Evolutionary conservation across 1,139 yeast species (phyloP).

Genomic region (Debaryomyces robertsiae): DNA sequence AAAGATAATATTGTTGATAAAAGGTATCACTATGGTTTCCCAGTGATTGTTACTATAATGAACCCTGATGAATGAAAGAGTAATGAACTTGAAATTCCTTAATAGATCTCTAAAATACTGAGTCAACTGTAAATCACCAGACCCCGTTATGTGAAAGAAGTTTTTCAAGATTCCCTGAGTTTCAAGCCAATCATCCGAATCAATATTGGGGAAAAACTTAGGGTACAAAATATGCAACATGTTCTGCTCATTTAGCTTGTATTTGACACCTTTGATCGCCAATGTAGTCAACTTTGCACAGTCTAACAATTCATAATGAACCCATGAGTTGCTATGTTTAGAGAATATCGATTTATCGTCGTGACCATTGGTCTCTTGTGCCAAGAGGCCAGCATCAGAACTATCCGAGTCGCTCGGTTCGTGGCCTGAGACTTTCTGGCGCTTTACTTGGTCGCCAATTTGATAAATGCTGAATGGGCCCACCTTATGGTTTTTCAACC

Average conservation of each 20-base stretch:
- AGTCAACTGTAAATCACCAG: conserved; percentile 19
- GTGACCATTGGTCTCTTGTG: background rate
- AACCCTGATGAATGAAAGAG: conserved; percentile 30
- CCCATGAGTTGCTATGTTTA: conserved; percentile 32
- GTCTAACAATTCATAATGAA: conserved; percentile 39
- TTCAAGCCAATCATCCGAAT: conserved; percentile 47
- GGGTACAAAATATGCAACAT: conserved; percentile 52
- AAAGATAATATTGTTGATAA: conserved; percentile 31
- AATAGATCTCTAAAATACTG: conserved; percentile 25
- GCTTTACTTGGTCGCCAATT: conserved; percentile 1
- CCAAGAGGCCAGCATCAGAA: background rate
- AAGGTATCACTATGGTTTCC: conserved; percentile 34
- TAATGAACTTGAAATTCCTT: conserved; percentile 19
- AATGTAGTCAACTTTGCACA: conserved; percentile 44
- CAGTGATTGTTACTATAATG: conserved; percentile 28
- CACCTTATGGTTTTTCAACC: conserved; percentile 14
- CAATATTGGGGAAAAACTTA: conserved; percentile 47
- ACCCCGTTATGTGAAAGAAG: conserved; percentile 16
- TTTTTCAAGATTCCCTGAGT: conserved; percentile 23
- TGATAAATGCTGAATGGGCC: conserved; percentile 40
- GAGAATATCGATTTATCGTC: conserved; percentile 19
- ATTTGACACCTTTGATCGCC: conserved; percentile 46
- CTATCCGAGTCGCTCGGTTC: background rate
- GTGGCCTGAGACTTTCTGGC: background rate
- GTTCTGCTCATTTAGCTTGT: conserved; percentile 43